Base-by-base conservation (phyloP, 1,139 yeast species). In the Lodderomyces parapsilosis region DNA sequence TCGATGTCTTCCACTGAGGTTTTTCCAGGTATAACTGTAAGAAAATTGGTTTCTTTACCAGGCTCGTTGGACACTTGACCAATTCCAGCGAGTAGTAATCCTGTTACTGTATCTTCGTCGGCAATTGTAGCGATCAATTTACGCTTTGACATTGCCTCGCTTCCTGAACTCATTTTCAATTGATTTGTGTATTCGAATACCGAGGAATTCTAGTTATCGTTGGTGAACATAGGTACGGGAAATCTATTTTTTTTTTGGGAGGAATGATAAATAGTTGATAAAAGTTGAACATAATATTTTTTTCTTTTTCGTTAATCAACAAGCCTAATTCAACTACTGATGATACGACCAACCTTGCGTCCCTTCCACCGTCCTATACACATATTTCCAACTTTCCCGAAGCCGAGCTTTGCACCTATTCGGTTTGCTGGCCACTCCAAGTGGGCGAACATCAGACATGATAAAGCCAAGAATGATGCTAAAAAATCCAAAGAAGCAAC, bases 71-170 rank as follows among this genome's bases (percentile, higher is more conserved):
- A 71, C 22, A 90, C 83, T 62, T 93, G 96, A 23, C 99, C 99
- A 47, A 89, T 83, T 31, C 99, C 99, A 1, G 99, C 99, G 49
- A 93, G 77, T 38, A 93, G 74, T 73, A 94, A 80, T 4, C 99
- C 99, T 1, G 99, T 94, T 47, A 93, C 91, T 17, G 98, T 86
- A 60, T 93, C 99, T 68, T 91, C 99, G 60, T 91, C 99, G 20
- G 97, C 98, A 59, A 91, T 89, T 42, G 91, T 94, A 10, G 97
- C 98, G 46, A 91, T 72, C 54, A 89, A 75, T 38, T 85, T 77
- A 57, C 98, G 83, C 58, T 87, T 83, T 49, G 80, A 68, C 75
- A 71, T 71, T 42, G 76, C 66, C 47, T 70, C 75, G 37, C 50
- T 55, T 23, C 60, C 61, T 13, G 61, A 60, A 53, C 69, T 66